Conservation (phyloP, 495 filamentous ascomycete species). For the Penicillium egyptiacum region DNA sequence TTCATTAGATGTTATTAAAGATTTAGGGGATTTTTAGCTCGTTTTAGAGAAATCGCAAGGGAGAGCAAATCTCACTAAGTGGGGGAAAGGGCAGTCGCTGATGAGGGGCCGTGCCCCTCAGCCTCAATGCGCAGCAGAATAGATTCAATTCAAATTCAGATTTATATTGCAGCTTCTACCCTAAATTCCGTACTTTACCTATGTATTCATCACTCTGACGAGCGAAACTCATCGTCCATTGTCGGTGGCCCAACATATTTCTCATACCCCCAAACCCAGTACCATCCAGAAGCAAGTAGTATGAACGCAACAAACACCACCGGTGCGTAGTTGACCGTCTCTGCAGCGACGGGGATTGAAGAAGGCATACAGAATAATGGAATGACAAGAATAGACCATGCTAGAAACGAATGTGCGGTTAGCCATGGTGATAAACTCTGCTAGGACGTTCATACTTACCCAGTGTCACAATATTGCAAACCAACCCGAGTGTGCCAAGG, state of each 20-base stretch:
- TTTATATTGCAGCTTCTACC: neutral
- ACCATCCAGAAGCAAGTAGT: conserved; percentile 54
- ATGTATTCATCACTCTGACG: conserved; percentile 5
- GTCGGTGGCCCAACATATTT: conserved; percentile 29
- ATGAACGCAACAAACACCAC: conserved; percentile 57
- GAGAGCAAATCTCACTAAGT: neutral
- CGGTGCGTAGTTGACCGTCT: conserved; percentile 52
- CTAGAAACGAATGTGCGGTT: conserved; percentile 28
- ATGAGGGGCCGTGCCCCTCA: conserved; percentile 11
- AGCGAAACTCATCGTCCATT: conserved; percentile 15
- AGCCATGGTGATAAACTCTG: neutral
- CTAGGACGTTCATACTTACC: conserved; percentile 40
- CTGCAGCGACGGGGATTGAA: conserved; percentile 37
- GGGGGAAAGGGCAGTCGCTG: conserved; percentile 3
- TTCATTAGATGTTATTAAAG: neutral
- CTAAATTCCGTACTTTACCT: neutral
- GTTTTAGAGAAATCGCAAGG: neutral
- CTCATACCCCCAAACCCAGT: conserved; percentile 55
- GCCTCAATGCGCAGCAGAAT: neutral
- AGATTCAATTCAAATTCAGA: neutral
- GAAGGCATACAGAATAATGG: conserved; percentile 50
- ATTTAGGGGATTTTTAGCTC: neutral
- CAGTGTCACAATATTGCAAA: conserved; percentile 53
- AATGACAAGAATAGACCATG: conserved; percentile 56
- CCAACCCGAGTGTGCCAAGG: conserved; percentile 54